Percentiles rank a stretch among this genome's conserved stretches.
These are phyloP conservation scores for Diaporthe sp. DNA, from an alignment of 2,329 filamentous ascomycete species.

Conservation along the genomic window DNA sequence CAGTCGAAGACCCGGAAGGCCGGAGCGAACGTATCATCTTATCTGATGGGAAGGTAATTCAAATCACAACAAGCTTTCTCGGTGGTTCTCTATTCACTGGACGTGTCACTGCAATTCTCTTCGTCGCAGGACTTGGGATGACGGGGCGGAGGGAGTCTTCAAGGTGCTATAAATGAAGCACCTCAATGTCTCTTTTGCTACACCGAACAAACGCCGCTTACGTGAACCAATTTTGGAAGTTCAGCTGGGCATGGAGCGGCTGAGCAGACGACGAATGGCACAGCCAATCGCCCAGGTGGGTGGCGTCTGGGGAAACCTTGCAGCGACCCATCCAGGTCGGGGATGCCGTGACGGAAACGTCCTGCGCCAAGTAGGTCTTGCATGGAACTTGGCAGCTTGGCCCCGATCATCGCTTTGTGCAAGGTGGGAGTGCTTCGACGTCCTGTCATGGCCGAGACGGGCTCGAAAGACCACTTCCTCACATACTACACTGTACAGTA, in stretches of 20 bases:
- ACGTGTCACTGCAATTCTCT: conserved; percentile 3
- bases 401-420: conserved; percentile 8
- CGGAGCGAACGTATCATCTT: conserved; percentile 6
- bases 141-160: background rate
- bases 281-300: conserved; percentile 13
- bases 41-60: background rate
- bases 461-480: background rate
- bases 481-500: too few relatives aligned
- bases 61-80: conserved; percentile 3
- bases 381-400: conserved; percentile 29
- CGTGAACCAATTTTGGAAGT: conserved; percentile 16
- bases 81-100: background rate
- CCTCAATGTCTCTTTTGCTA: background rate
- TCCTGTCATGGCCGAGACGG: background rate
- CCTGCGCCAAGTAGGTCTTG: conserved; percentile 27
- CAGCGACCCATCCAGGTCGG: conserved; percentile 8
- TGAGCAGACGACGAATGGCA: background rate
- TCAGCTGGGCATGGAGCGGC: conserved; percentile 17
- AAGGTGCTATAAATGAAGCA: conserved; percentile 3
- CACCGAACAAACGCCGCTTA: conserved; percentile 16
- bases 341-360: conserved; percentile 12
- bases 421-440: conserved; percentile 14
- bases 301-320: conserved; percentile 24
- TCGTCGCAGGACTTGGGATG: conserved; percentile 13
- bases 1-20: conserved; percentile 9